These are phyloP conservation scores for Populus pruinosa DNA, from an alignment of 345 rosid genomes.

Conservation along the genomic window DNA sequence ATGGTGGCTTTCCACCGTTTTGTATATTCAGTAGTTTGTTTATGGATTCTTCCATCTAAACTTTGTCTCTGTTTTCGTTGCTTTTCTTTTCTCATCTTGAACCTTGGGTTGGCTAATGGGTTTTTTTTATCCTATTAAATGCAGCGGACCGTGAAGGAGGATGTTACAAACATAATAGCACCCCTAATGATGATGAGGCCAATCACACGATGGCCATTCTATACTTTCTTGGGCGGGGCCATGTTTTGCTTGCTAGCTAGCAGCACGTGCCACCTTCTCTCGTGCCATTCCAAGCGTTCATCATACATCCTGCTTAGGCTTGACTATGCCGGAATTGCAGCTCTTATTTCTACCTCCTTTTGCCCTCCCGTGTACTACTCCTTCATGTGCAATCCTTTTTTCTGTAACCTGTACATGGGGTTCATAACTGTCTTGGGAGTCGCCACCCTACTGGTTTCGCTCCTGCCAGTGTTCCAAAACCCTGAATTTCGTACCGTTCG, in stretches of 20 bases:
- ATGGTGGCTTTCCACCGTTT: background rate
- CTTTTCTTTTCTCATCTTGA: background rate
- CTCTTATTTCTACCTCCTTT: slow-evolving; percentile 82
- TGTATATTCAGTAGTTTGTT: background rate
- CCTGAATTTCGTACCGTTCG: slow-evolving; percentile 68
- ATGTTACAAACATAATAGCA: slow-evolving; percentile 70
- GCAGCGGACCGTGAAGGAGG: slow-evolving; percentile 70
- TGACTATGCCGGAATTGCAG: slow-evolving; percentile 86
- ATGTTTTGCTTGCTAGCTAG: slow-evolving; percentile 94
- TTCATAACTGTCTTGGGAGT: slow-evolving; percentile 78
- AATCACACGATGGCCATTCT: slow-evolving; percentile 91
- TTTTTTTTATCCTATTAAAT: slow-evolving; percentile 5
- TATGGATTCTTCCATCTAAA: background rate
- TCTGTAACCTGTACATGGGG: slow-evolving; percentile 81
- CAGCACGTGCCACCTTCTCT: slow-evolving; percentile 83
- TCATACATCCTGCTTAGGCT: slow-evolving; percentile 90
- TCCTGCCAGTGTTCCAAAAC: slow-evolving; percentile 75
- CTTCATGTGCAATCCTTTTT: slow-evolving; percentile 89
- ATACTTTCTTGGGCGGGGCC: slow-evolving; percentile 83
- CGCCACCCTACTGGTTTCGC: slow-evolving; percentile 57
- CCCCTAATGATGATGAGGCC: slow-evolving; percentile 66
- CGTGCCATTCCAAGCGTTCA: slow-evolving; percentile 78
- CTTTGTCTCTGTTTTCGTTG: background rate
- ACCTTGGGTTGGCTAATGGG: slow-evolving; percentile 12
- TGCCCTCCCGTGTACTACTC: slow-evolving; percentile 89